These are phyloP conservation scores for Lyophyllum atratum DNA, from an alignment of 768 basidiomycete genomes.

Conservation along the genomic window DNA sequence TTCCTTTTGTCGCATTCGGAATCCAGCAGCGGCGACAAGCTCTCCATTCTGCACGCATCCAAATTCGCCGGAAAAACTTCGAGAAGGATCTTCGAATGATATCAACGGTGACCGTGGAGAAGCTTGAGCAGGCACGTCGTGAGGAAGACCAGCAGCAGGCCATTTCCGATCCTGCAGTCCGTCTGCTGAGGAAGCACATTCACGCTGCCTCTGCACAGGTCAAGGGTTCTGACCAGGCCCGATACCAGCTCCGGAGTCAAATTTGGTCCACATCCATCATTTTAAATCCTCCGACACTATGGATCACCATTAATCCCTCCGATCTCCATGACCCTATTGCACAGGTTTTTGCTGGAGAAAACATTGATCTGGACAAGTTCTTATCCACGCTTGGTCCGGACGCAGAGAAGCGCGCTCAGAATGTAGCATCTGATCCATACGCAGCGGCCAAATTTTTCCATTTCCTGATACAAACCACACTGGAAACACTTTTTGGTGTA, in stretches of 20 bases:
- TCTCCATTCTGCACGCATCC: slow-evolving; percentile 26
- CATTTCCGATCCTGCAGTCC: slow-evolving; percentile 28
- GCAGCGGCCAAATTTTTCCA: not conserved
- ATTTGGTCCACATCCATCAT: slow-evolving; percentile 37
- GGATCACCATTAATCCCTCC: slow-evolving; percentile 45
- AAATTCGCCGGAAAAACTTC: slow-evolving; percentile 30
- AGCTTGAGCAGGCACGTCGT: slow-evolving; percentile 29
- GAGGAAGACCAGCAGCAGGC: slow-evolving; percentile 28
- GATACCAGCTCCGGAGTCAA: slow-evolving; percentile 24
- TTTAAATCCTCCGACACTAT: slow-evolving; percentile 33
- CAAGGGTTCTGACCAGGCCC: slow-evolving; percentile 33
- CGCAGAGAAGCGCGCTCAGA: not conserved
- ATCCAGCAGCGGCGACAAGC: slow-evolving; percentile 27
- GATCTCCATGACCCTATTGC: slow-evolving; percentile 45
- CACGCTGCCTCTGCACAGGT: slow-evolving; percentile 22
- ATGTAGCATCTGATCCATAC: not conserved
- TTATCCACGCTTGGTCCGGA: slow-evolving; percentile 24
- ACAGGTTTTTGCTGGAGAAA: slow-evolving; percentile 41
- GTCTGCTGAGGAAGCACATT: slow-evolving; percentile 25
- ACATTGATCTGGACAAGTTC: slow-evolving; percentile 46
- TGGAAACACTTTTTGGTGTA: slow-evolving; percentile 33
- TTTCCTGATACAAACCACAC: slow-evolving; percentile 29
- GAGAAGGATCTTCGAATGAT: slow-evolving; percentile 20
- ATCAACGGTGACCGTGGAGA: slow-evolving; percentile 20
- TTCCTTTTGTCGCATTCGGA: slow-evolving; percentile 28